These are phyloP conservation scores for Boletus reticulatus DNA, from an alignment of 768 basidiomycete genomes.

Conservation along the genomic window DNA sequence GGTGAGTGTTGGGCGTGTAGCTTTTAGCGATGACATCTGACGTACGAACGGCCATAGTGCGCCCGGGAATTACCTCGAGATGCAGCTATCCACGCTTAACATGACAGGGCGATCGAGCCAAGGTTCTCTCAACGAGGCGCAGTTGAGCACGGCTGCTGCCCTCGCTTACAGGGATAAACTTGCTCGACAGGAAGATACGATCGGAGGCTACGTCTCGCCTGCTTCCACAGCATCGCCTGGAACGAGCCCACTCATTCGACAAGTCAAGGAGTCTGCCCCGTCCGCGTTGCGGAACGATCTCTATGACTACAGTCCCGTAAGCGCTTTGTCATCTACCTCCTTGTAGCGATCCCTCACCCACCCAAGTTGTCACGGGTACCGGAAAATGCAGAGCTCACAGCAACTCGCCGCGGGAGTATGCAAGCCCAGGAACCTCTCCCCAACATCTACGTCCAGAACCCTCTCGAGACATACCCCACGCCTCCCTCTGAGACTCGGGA, in stretches of 20 bases:
- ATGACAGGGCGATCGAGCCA: slow-evolving; percentile 32
- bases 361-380: slow-evolving; percentile 22
- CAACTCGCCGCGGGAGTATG: slow-evolving; percentile 28
- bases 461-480: slow-evolving; percentile 13
- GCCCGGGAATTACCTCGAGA: slow-evolving; percentile 29
- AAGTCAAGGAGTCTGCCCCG: slow-evolving; percentile 21
- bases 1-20: slow-evolving; percentile 19
- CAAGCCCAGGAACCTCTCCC: slow-evolving; percentile 19
- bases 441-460: slow-evolving; percentile 22
- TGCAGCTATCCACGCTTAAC: slow-evolving; percentile 30
- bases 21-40: slow-evolving; percentile 22
- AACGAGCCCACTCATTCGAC: slow-evolving; percentile 31
- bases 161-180: slow-evolving; percentile 28
- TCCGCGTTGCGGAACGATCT: slow-evolving; percentile 26
- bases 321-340: background rate
- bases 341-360: background rate
- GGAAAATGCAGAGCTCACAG: slow-evolving; percentile 18
- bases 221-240: slow-evolving; percentile 44
- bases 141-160: slow-evolving; percentile 17
- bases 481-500: slow-evolving; percentile 17
- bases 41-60: slow-evolving; percentile 25
- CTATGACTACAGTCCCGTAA: slow-evolving; percentile 27
- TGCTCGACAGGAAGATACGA: slow-evolving; percentile 18
- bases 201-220: slow-evolving; percentile 41
- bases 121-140: slow-evolving; percentile 32